phyloP scores from a whole-genome alignment of 345 rosid genomes.

The Boechera retrofracta region DNA sequence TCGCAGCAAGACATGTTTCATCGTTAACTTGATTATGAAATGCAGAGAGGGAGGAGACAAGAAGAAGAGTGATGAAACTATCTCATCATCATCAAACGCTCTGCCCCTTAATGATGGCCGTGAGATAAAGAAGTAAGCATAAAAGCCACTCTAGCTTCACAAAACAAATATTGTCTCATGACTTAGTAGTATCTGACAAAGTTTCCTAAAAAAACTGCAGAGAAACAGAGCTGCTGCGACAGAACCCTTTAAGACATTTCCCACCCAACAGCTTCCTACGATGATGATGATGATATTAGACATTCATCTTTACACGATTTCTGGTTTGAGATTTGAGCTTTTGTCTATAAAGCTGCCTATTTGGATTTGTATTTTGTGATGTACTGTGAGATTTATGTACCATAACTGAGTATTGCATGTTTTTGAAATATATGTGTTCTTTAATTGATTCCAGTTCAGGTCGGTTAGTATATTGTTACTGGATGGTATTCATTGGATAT shows the following conservation, averaged over 20 bases:
- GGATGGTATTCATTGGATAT: too few relatives aligned
- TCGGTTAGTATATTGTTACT: background rate
- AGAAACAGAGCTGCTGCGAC: slow-evolving; percentile 78
- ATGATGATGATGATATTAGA: slow-evolving; percentile 37
- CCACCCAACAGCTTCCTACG: slow-evolving; percentile 74
- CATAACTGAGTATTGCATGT: background rate
- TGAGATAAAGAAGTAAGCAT: slow-evolving; percentile 46
- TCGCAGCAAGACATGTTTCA: background rate
- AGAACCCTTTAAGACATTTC: slow-evolving; percentile 84
- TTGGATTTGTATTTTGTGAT: slow-evolving; percentile 27
- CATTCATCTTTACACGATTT: slow-evolving; percentile 24
- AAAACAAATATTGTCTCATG: background rate
- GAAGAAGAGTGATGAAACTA: slow-evolving; percentile 39
- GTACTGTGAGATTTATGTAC: slow-evolving; percentile 9
- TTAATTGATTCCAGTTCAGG: slow-evolving; percentile 10
- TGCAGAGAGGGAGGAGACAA: slow-evolving; percentile 31
- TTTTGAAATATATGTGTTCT: background rate
- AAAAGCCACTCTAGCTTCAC: background rate
- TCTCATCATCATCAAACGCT: slow-evolving; percentile 37
- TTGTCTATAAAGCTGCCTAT: slow-evolving; percentile 47
- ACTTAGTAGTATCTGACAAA: slow-evolving; percentile 9
- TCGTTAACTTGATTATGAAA: slow-evolving; percentile 4
- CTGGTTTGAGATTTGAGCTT: slow-evolving; percentile 48
- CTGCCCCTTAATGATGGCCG: slow-evolving; percentile 41
- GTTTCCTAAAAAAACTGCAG: slow-evolving; percentile 42